Evolutionary conservation across 2,329 filamentous ascomycete species (phyloP).

Genomic region (Apiospora koreana): DNA sequence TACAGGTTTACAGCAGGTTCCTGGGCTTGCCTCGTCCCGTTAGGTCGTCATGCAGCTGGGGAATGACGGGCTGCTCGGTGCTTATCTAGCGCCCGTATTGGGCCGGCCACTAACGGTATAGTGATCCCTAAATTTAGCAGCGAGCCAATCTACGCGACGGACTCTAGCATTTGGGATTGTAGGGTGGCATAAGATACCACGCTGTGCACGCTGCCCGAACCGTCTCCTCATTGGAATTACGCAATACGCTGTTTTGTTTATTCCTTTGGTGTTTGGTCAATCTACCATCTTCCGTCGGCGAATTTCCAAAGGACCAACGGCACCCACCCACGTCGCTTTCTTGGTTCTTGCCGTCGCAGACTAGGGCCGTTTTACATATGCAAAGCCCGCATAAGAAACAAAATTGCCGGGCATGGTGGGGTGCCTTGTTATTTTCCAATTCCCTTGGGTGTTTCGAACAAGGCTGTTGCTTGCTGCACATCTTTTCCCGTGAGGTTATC

Average conservation of each 20-base stretch:
- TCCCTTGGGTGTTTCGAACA: background rate
- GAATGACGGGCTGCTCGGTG: background rate
- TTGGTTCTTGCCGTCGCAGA: background rate
- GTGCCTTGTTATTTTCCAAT: background rate
- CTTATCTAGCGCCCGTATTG: background rate
- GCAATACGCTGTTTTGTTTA: background rate
- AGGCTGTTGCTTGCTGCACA: background rate
- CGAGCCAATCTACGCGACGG: background rate
- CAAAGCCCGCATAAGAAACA: conserved; percentile 7
- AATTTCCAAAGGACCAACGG: background rate
- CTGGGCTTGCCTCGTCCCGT: background rate
- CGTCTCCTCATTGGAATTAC: background rate
- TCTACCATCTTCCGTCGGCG: background rate
- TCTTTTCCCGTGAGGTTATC: background rate
- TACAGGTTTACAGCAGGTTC: background rate
- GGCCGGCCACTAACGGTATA: background rate
- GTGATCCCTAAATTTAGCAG: background rate
- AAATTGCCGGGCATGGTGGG: background rate
- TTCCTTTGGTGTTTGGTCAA: too few species aligned
- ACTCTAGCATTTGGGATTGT: background rate
- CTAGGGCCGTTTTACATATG: conserved; percentile 2
- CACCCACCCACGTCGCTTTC: conserved; percentile 7
- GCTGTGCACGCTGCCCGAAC: background rate
- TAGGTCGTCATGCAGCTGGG: conserved; percentile 1
- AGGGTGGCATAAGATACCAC: background rate